A percentile compares a stretch with the other conserved stretches of the same genome.
phyloP scores from a whole-genome alignment of 140 eudicot species.

The Stevia rebaudiana region DNA sequence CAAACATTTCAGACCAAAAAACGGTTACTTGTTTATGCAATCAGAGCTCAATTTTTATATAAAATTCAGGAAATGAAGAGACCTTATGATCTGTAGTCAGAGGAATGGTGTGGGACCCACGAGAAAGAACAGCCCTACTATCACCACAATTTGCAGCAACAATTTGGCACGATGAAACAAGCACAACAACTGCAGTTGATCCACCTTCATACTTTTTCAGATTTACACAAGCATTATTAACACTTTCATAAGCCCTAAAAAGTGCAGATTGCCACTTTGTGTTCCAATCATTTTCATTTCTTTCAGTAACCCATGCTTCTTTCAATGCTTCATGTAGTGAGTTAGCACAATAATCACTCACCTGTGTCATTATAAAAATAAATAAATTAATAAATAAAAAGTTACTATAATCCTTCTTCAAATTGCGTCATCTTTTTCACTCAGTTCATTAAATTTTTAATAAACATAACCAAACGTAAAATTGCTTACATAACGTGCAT shows the following conservation, averaged over 20 bases:
- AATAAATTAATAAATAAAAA: too few relatives aligned
- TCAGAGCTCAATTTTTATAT: background rate
- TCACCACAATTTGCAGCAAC: conserved; percentile 31
- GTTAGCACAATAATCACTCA: conserved; percentile 22
- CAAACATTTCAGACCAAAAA: background rate
- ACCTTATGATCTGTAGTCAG: conserved; percentile 24
- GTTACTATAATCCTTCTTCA: background rate
- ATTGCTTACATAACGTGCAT: background rate
- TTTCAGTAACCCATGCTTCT: conserved; percentile 26
- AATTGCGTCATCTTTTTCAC: background rate
- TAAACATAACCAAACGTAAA: background rate
- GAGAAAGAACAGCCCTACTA: conserved; percentile 24
- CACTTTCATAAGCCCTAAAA: conserved; percentile 15
- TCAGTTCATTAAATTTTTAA: conserved; percentile 1
- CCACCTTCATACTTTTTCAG: background rate
- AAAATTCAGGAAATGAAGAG: background rate
- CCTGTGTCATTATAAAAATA: conserved; percentile 18
- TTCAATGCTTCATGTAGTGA: conserved; percentile 15
- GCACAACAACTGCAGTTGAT: conserved; percentile 33
- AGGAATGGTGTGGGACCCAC: conserved; percentile 25
- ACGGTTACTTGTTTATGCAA: background rate
- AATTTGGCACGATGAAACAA: conserved; percentile 27
- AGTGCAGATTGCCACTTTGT: conserved; percentile 19
- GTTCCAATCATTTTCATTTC: conserved; percentile 4
- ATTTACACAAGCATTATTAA: conserved; percentile 17